A percentile compares a stretch with the other conserved stretches of the same genome.
phyloP scores from a whole-genome alignment of 108 stramenopile genomes.

The Craspedostauros australis region DNA sequence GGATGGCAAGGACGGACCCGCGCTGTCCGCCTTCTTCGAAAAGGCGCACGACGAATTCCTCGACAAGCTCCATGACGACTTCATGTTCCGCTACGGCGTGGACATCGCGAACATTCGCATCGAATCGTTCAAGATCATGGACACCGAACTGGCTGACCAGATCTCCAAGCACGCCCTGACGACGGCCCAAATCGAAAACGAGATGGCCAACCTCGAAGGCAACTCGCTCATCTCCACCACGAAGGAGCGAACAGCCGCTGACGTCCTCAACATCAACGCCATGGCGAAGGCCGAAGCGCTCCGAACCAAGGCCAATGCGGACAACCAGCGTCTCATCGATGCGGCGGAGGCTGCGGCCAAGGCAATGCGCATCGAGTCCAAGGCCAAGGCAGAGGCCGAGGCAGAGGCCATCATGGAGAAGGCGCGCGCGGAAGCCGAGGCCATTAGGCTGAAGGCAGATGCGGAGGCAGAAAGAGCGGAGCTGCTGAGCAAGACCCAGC shows the following conservation, averaged over 20 bases:
- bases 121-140: constrained; percentile 38
- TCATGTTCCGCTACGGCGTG: constrained; percentile 14
- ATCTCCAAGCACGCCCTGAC: constrained; percentile 28
- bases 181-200: constrained; percentile 31
- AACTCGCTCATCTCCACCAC: constrained; percentile 15
- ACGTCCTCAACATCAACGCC: constrained; percentile 21
- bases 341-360: constrained; percentile 22
- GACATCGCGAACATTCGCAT: constrained; percentile 28
- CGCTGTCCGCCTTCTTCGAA: constrained; percentile 15
- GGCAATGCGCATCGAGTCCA: constrained; percentile 1
- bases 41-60: constrained; percentile 28
- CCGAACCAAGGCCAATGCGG: constrained; percentile 16
- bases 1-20: not conserved
- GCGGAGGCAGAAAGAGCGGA: constrained; percentile 27
- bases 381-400: constrained; percentile 15
- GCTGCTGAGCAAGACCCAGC: constrained; percentile 10
- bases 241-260: constrained; percentile 24
- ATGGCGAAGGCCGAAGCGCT: constrained; percentile 13
- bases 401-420: constrained; percentile 20
- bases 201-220: constrained; percentile 28
- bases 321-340: constrained; percentile 18
- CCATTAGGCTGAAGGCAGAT: constrained; percentile 18
- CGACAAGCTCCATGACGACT: constrained; percentile 25
- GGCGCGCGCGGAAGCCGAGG: constrained; percentile 32
- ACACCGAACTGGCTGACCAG: constrained; percentile 23